phyloP scores from a whole-genome alignment of 83 land plant genomes.

The Picea engelmannii region DNA sequence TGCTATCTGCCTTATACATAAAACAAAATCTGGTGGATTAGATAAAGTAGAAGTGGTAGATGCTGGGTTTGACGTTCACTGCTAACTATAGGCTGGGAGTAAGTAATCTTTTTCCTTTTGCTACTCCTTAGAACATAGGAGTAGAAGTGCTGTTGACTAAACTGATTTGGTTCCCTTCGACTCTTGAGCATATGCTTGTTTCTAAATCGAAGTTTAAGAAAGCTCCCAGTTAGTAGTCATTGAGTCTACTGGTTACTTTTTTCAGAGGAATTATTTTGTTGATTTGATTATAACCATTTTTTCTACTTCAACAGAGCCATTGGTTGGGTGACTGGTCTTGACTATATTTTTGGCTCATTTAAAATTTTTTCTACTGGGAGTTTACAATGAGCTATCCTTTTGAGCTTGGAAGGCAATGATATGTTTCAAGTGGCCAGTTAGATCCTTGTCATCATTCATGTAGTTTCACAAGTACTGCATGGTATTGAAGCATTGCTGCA shows the following conservation, averaged over 20 bases:
- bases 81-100: not conserved
- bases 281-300: not conserved
- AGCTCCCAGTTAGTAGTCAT: not conserved
- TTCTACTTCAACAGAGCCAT: not conserved
- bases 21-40: no score
- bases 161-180: not conserved
- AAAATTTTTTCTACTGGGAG: not conserved
- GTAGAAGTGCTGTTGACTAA: not conserved
- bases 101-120: not conserved
- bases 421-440: not conserved
- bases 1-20: not conserved
- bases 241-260: not conserved
- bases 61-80: not conserved
- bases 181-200: not conserved
- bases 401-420: not conserved
- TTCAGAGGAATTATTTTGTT: not conserved
- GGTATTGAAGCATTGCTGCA: not conserved
- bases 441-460: not conserved
- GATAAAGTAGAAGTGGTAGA: not conserved
- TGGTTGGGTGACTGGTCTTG: not conserved
- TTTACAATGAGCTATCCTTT: not conserved
- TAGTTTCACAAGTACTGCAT: not conserved
- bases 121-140: not conserved
- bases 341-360: not conserved
- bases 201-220: not conserved